Conservation (phyloP, 2,329 filamentous ascomycete species). For the Colletotrichum navitas region DNA sequence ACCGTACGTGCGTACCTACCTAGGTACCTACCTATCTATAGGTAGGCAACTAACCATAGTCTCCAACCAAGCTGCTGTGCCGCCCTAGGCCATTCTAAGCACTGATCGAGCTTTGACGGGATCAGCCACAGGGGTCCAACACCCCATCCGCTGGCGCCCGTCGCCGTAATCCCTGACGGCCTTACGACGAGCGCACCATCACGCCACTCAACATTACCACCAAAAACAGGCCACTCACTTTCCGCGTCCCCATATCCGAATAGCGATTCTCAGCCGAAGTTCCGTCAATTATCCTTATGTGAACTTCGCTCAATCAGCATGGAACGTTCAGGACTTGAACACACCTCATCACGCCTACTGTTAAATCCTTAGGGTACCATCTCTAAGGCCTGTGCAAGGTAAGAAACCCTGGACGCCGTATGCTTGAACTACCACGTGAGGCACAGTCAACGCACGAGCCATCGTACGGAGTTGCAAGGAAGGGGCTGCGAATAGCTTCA, state of each 20-base stretch:
- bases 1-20: too few relatives aligned
- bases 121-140: slow-evolving; percentile 19
- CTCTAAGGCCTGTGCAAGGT: neutral
- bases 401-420: neutral
- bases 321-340: neutral
- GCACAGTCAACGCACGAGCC: slow-evolving; percentile 21
- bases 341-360: neutral
- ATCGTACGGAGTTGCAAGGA: slow-evolving; percentile 27
- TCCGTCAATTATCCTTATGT: neutral
- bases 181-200: slow-evolving; percentile 1
- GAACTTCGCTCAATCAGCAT: neutral
- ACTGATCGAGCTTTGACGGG: slow-evolving; percentile 25
- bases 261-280: slow-evolving; percentile 5
- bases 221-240: slow-evolving; percentile 15
- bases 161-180: slow-evolving; percentile 34
- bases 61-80: neutral
- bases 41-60: too few relatives aligned
- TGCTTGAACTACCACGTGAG: slow-evolving; percentile 3
- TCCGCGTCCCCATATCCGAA: slow-evolving; percentile 1
- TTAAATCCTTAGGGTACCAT: neutral
- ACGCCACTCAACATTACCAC: slow-evolving; percentile 8
- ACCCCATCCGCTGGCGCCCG: slow-evolving; percentile 17
- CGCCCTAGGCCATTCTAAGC: slow-evolving; percentile 10
- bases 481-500: slow-evolving; percentile 41
- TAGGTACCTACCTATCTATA: too few relatives aligned